phyloP scores from a whole-genome alignment of 805 yeast genomes.

The Cyberlindnera mycetangii region DNA sequence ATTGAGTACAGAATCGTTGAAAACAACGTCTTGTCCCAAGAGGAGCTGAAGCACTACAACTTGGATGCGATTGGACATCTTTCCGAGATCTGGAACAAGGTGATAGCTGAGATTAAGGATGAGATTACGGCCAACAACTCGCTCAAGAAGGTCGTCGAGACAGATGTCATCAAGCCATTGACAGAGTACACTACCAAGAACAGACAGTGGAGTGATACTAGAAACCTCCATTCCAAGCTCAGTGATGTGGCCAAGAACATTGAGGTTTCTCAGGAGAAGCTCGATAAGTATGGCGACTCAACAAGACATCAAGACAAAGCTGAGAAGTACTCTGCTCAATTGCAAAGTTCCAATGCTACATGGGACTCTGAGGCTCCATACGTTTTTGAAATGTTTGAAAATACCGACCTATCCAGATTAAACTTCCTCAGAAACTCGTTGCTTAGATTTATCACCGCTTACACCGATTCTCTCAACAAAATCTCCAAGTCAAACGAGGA shows the following conservation, averaged over 20 bases:
- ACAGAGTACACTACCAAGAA: slow-evolving; percentile 51
- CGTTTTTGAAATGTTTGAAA: slow-evolving; percentile 71
- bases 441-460: slow-evolving; percentile 60
- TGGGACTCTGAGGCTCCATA: slow-evolving; percentile 82
- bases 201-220: slow-evolving; percentile 52
- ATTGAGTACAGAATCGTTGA: slow-evolving; percentile 32
- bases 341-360: slow-evolving; percentile 44
- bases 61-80: slow-evolving; percentile 46
- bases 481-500: slow-evolving; percentile 53
- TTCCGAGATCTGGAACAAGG: slow-evolving; percentile 42
- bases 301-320: slow-evolving; percentile 24
- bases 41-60: slow-evolving; percentile 46
- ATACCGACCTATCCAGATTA: slow-evolving; percentile 62
- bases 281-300: slow-evolving; percentile 34
- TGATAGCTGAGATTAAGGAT: slow-evolving; percentile 38
- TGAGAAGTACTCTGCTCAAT: slow-evolving; percentile 38
- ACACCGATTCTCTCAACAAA: slow-evolving; percentile 48
- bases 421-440: slow-evolving; percentile 62
- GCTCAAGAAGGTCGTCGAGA: slow-evolving; percentile 43
- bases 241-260: slow-evolving; percentile 41
- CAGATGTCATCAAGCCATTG: slow-evolving; percentile 55
- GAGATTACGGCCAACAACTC: slow-evolving; percentile 51
- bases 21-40: slow-evolving; percentile 40
- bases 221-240: slow-evolving; percentile 41
- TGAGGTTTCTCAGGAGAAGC: slow-evolving; percentile 39